phyloP scores from a whole-genome alignment of 768 basidiomycete species.

The Boletus edulis region DNA sequence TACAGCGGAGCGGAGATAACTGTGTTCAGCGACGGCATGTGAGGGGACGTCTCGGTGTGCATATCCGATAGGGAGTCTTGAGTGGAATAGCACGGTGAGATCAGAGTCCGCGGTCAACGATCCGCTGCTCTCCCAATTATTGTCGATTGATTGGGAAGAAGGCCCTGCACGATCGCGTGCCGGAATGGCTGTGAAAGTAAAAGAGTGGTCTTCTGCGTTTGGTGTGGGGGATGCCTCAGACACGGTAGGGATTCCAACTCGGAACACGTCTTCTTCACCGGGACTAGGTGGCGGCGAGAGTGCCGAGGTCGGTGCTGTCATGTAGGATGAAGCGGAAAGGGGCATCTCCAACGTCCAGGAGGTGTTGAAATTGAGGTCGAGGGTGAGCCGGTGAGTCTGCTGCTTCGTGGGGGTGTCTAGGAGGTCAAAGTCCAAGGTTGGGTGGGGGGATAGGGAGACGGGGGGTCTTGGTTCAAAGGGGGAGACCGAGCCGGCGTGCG shows the following conservation, averaged over 20 bases:
- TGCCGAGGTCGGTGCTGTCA: conserved; percentile 4
- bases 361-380: conserved; percentile 22
- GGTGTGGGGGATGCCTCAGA: conserved; percentile 3
- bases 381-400: conserved; percentile 11
- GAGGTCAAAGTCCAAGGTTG: too few species aligned
- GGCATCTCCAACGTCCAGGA: conserved; percentile 16
- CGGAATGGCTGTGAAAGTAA: conserved; percentile 7
- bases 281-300: conserved; percentile 10
- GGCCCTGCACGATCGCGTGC: conserved; percentile 1
- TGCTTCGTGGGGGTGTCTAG: too few species aligned
- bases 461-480: conserved; percentile 24
- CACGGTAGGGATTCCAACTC: neutral
- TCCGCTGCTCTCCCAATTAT: conserved; percentile 4
- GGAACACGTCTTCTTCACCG: conserved; percentile 11
- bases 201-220: conserved; percentile 1
- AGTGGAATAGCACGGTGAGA: conserved; percentile 15
- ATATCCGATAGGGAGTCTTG: conserved; percentile 11
- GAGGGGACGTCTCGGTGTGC: conserved; percentile 9
- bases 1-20: conserved; percentile 19
- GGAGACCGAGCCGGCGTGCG: conserved; percentile 10
- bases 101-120: conserved; percentile 22
- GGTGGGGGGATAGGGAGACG: too few species aligned
- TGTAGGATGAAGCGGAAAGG: conserved; percentile 22
- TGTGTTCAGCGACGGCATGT: conserved; percentile 10
- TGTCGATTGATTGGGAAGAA: neutral